Evolutionary conservation across 192 early-diverging fungal species (phyloP).

Genomic region (Coemansia sp.): DNA sequence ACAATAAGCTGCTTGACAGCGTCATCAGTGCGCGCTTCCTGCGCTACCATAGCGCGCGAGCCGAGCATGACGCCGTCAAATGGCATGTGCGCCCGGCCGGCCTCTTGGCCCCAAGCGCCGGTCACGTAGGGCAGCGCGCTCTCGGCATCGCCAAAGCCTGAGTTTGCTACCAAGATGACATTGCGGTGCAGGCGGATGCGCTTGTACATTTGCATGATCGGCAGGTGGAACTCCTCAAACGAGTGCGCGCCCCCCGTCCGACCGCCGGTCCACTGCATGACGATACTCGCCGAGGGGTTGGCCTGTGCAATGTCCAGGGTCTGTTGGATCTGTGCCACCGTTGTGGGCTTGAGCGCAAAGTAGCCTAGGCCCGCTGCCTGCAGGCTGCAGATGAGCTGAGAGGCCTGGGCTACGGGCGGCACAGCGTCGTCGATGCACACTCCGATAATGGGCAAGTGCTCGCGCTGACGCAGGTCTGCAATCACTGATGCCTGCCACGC

Average conservation of each 20-base stretch:
- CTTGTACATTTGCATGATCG: slow-evolving; percentile 81
- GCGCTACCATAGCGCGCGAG: slow-evolving; percentile 87
- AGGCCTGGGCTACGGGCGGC: slow-evolving; percentile 72
- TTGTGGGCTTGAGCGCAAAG: slow-evolving; percentile 83
- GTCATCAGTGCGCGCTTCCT: slow-evolving; percentile 69
- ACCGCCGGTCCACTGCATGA: slow-evolving; percentile 96
- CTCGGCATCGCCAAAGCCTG: slow-evolving; percentile 83
- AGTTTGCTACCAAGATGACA: slow-evolving; percentile 85
- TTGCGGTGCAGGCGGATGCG: slow-evolving; percentile 79
- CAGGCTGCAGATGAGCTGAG: slow-evolving; percentile 64
- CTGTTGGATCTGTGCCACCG: slow-evolving; percentile 69
- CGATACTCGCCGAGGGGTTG: slow-evolving; percentile 72
- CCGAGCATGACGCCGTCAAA: slow-evolving; percentile 90
- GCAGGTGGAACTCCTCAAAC: slow-evolving; percentile 89
- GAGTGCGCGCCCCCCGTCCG: slow-evolving; percentile 92
- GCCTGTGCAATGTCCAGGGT: slow-evolving; percentile 77
- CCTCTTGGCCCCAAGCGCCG: slow-evolving; percentile 79
- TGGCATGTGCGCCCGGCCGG: slow-evolving; percentile 83
- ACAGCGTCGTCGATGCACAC: slow-evolving; percentile 79
- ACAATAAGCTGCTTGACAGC: slow-evolving; percentile 84
- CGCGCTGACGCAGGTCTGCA: slow-evolving; percentile 69
- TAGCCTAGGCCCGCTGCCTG: slow-evolving; percentile 73
- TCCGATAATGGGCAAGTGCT: slow-evolving; percentile 85
- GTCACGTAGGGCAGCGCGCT: slow-evolving; percentile 85
- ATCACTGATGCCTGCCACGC: slow-evolving; percentile 80